phyloP scores from a whole-genome alignment of 2,329 filamentous ascomycete species.

The Fusarium fracticaudum region DNA sequence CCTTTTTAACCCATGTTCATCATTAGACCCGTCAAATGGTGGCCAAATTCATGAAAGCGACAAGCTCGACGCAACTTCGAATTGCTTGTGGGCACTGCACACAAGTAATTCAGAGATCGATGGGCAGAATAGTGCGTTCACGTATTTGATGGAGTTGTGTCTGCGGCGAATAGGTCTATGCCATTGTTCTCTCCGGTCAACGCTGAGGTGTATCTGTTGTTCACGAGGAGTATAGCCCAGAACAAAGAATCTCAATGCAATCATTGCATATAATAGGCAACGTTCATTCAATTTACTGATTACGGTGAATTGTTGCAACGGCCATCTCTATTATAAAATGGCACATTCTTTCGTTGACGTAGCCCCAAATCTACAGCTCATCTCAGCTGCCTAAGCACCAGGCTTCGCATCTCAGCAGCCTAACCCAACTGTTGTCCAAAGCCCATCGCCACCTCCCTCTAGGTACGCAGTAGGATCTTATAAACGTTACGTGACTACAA shows the following conservation, averaged over 20 bases:
- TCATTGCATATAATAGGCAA: neutral
- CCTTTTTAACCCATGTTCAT: too few species aligned
- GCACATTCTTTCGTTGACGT: neutral
- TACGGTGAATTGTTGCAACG: neutral
- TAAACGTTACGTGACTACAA: neutral
- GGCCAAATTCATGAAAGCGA: neutral
- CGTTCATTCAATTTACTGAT: neutral
- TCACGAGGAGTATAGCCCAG: neutral
- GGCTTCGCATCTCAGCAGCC: neutral
- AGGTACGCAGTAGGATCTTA: neutral
- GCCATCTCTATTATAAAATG: neutral
- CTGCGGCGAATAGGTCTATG: neutral
- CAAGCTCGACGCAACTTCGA: neutral
- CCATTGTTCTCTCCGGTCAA: neutral
- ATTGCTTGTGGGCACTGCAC: neutral
- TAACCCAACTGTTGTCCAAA: neutral
- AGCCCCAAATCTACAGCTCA: neutral
- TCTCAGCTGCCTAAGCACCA: neutral
- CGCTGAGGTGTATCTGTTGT: neutral
- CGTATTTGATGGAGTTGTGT: neutral
- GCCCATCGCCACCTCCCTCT: neutral
- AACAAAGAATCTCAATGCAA: neutral
- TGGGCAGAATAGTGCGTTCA: neutral
- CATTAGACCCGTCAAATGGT: neutral
- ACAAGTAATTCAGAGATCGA: neutral